Evolutionary conservation across 2,329 filamentous ascomycete species (phyloP).

Genomic region (Bertia moriformis): DNA sequence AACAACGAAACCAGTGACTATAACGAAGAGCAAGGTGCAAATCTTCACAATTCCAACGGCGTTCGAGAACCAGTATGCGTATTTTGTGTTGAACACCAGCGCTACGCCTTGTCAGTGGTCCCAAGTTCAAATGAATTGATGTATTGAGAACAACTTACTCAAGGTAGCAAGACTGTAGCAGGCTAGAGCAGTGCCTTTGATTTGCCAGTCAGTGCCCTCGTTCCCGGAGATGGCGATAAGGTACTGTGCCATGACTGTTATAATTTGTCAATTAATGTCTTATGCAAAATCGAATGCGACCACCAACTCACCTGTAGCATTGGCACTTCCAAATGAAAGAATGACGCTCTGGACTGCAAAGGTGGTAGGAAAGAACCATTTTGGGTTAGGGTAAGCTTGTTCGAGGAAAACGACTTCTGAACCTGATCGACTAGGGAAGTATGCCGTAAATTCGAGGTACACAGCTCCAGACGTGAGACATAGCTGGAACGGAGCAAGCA

Average conservation of each 20-base stretch:
- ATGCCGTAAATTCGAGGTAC: constrained; percentile 49
- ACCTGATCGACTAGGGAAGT: constrained; percentile 53
- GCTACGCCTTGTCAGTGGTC: constrained; percentile 9
- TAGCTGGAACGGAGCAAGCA: too few relatives aligned
- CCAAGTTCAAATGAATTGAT: constrained; percentile 2
- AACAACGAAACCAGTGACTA: constrained; percentile 45
- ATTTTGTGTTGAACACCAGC: constrained; percentile 37
- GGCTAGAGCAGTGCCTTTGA: constrained; percentile 52
- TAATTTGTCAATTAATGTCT: constrained; percentile 15
- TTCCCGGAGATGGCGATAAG: constrained; percentile 39
- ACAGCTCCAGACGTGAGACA: constrained; percentile 24
- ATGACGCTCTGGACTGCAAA: constrained; percentile 51
- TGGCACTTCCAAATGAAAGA: constrained; percentile 51
- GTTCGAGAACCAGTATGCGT: constrained; percentile 39
- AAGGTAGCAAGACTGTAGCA: constrained; percentile 44
- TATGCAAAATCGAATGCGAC: neutral
- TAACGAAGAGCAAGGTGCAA: constrained; percentile 45
- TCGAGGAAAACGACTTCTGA: constrained; percentile 56
- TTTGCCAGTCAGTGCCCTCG: constrained; percentile 40
- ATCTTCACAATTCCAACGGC: constrained; percentile 43
- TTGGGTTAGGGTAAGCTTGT: constrained; percentile 49
- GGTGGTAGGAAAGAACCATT: constrained; percentile 46
- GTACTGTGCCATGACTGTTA: constrained; percentile 47
- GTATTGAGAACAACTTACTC: too few relatives aligned
- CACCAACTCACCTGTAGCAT: constrained; percentile 32